These are phyloP conservation scores for Colletotrichum karsti DNA, from an alignment of 2,329 filamentous ascomycete genomes.

Conservation along the genomic window DNA sequence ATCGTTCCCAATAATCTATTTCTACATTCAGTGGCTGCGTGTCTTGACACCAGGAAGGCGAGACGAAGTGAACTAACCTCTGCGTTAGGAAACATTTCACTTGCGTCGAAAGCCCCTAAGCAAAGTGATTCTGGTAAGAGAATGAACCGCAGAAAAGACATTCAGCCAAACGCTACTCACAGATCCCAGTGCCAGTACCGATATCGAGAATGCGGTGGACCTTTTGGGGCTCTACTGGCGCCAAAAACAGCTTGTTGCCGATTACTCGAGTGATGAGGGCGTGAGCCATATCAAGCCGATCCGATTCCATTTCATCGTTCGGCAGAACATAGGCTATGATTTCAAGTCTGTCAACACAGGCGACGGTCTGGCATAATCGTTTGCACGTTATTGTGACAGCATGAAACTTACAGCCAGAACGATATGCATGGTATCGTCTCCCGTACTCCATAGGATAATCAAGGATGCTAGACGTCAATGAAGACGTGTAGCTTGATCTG, in stretches of 20 bases:
- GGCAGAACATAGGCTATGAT: conserved; percentile 30
- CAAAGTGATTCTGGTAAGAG: neutral
- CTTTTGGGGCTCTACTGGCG: conserved; percentile 38
- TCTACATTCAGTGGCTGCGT: conserved; percentile 48
- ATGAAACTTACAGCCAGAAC: conserved; percentile 25
- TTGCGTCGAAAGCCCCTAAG: conserved; percentile 47
- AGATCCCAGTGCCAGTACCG: conserved; percentile 53
- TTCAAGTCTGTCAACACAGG: neutral
- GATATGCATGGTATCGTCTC: conserved; percentile 22
- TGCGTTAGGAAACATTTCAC: conserved; percentile 39
- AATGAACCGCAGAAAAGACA: no score
- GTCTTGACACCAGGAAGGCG: neutral
- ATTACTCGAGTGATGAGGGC: conserved; percentile 39
- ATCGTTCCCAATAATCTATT: conserved; percentile 39
- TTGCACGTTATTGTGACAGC: no score
- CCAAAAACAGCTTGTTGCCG: conserved; percentile 40
- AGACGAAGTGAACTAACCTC: conserved; percentile 29
- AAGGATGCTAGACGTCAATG: conserved; percentile 6
- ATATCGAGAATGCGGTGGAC: conserved; percentile 48
- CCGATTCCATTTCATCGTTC: conserved; percentile 47
- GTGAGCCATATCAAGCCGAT: conserved; percentile 48
- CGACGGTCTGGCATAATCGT: no score
- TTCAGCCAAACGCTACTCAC: conserved; percentile 28
- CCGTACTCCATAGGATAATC: conserved; percentile 18
- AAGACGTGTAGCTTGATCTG: conserved; percentile 9